Percentiles rank a stretch among this genome's conserved stretches.
phyloP scores from a whole-genome alignment of 352 stramenopile species.

The Pythium periplocum region DNA sequence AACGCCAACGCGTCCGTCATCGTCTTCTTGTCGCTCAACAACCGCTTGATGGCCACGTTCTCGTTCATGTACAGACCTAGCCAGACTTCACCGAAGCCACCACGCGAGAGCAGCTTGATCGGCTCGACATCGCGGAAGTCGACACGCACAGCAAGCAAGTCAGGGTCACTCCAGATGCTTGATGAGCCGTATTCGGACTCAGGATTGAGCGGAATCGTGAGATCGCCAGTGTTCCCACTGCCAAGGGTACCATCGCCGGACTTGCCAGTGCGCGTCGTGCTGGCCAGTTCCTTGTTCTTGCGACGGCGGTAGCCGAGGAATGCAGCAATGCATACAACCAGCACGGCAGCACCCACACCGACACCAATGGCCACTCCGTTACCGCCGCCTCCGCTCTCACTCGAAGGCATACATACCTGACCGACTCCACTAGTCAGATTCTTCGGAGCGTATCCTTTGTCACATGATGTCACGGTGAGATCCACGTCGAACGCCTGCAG shows the following conservation, averaged over 20 bases:
- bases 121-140: constrained; percentile 45
- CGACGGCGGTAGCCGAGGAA: constrained; percentile 32
- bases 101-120: constrained; percentile 51
- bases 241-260: not conserved
- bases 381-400: not conserved
- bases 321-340: constrained; percentile 35
- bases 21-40: constrained; percentile 11
- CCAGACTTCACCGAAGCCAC: constrained; percentile 68
- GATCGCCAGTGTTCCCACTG: constrained; percentile 17
- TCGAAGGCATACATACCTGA: constrained; percentile 15
- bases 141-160: constrained; percentile 54
- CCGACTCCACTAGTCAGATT: constrained; percentile 3
- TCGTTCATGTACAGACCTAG: constrained; percentile 41
- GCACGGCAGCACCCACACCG: constrained; percentile 27
- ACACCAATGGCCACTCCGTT: constrained; percentile 33
- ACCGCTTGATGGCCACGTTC: constrained; percentile 15
- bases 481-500: constrained; percentile 41
- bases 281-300: not conserved
- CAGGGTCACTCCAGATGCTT: constrained; percentile 57
- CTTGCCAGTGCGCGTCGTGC: not conserved
- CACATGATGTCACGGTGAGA: constrained; percentile 33
- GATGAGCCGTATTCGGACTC: constrained; percentile 35
- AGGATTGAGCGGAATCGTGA: constrained; percentile 27
- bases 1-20: constrained; percentile 12
- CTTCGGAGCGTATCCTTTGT: constrained; percentile 8